Percentiles rank a stretch among this genome's conserved stretches.
Conservation (phyloP, 345 rosid genomes). For the Salix caprea region DNA sequence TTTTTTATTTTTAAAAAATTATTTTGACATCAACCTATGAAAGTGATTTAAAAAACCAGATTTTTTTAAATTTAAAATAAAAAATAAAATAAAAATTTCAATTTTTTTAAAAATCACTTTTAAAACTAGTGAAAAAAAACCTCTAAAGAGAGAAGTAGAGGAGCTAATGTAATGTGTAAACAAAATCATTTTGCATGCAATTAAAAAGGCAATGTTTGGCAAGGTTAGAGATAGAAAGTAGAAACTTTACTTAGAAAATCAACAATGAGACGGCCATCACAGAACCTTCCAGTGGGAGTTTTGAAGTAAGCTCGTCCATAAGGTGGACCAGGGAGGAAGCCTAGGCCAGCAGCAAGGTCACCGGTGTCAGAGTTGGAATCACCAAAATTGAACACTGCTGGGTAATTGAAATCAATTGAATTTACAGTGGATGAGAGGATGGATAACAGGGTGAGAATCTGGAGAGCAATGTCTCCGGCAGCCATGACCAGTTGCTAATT, state of each 20-base stretch:
- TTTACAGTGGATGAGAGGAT: slow-evolving; percentile 5
- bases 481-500: slow-evolving; percentile 13
- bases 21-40: no score
- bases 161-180: background rate
- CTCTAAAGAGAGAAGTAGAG: background rate
- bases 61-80: no score
- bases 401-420: slow-evolving; percentile 38
- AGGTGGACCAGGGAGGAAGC: slow-evolving; percentile 40
- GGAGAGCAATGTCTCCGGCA: background rate
- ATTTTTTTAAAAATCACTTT: no score
- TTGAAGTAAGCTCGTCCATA: slow-evolving; percentile 47
- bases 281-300: slow-evolving; percentile 50
- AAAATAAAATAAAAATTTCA: no score
- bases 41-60: no score
- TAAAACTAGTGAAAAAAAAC: no score
- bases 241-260: slow-evolving; percentile 50
- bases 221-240: background rate
- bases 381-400: slow-evolving; percentile 55
- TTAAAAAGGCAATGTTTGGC: background rate
- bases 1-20: no score
- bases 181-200: background rate
- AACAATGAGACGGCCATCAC: slow-evolving; percentile 60
- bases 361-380: slow-evolving; percentile 77
- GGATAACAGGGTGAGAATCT: slow-evolving; percentile 7
- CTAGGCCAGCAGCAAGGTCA: slow-evolving; percentile 45